Evolutionary conservation across 305 asterid species (phyloP).

Genomic region (Fraxinus baroniana): DNA sequence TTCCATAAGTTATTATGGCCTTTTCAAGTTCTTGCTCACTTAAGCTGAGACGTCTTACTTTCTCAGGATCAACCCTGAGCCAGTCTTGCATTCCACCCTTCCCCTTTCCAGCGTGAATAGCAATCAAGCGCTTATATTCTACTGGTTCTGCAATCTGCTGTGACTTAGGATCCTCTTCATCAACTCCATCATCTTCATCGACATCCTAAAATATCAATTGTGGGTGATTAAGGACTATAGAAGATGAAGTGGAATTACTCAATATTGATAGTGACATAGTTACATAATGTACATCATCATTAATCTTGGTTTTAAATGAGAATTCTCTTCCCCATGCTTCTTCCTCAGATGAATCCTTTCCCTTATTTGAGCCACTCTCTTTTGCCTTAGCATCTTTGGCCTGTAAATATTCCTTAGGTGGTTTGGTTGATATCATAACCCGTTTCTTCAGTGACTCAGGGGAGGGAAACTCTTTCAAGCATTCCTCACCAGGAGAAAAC

Average conservation of each 20-base stretch:
- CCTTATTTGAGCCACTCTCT: constrained; percentile 34
- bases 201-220: constrained; percentile 29
- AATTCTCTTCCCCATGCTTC: constrained; percentile 54
- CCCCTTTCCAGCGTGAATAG: constrained; percentile 93
- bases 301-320: constrained; percentile 25
- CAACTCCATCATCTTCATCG: constrained; percentile 39
- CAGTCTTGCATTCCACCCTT: constrained; percentile 79
- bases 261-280: constrained; percentile 15
- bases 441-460: constrained; percentile 58
- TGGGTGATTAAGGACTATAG: constrained; percentile 6
- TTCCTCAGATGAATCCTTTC: constrained; percentile 25
- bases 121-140: constrained; percentile 67
- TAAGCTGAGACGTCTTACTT: constrained; percentile 86
- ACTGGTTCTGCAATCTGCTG: constrained; percentile 48
- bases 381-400: constrained; percentile 42
- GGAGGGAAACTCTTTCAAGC: constrained; percentile 63
- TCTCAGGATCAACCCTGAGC: constrained; percentile 62
- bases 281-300: constrained; percentile 32
- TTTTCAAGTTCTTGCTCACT: constrained; percentile 71
- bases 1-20: constrained; percentile 47
- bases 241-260: constrained; percentile 7
- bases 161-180: constrained; percentile 46
- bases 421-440: constrained; percentile 79
- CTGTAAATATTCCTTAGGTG: constrained; percentile 77
- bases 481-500: constrained; percentile 54